Evolutionary conservation across 169 alveolate species (phyloP).

Genomic region (Cryptosporidium meleagridis): DNA sequence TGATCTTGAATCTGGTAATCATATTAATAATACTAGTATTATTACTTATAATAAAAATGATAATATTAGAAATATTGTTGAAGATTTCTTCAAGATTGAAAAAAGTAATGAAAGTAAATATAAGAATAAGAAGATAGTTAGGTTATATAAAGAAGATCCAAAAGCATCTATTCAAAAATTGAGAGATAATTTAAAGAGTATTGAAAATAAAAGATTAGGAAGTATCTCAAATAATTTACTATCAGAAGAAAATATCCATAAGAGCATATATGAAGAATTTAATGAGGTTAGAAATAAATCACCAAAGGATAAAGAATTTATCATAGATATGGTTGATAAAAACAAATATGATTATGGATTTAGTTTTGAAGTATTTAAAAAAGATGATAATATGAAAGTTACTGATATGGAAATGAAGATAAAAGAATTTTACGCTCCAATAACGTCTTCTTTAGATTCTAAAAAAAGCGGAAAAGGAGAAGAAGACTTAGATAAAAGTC

Average conservation of each 20-base stretch:
- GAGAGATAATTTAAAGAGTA: background rate
- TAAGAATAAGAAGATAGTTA: background rate
- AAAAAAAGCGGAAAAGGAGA: background rate
- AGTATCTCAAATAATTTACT: background rate
- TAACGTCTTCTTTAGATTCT: background rate
- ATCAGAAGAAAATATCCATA: background rate
- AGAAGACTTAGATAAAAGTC: background rate
- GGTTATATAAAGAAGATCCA: background rate
- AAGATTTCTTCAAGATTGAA: background rate
- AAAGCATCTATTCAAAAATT: background rate
- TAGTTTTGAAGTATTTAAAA: background rate
- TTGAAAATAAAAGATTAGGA: background rate
- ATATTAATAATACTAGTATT: too few species aligned
- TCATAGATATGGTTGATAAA: background rate
- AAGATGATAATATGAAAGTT: background rate
- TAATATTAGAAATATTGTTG: background rate
- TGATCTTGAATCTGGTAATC: background rate
- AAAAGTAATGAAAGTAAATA: background rate
- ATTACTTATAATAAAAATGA: background rate
- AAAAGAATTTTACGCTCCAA: background rate
- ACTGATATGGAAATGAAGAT: background rate
- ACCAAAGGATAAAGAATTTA: background rate
- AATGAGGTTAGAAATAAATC: background rate
- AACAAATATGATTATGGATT: slow-evolving; percentile 9
- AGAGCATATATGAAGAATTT: background rate